These are phyloP conservation scores for Aureobasidium vineae DNA, from an alignment of 2,329 filamentous ascomycete species.

Conservation along the genomic window DNA sequence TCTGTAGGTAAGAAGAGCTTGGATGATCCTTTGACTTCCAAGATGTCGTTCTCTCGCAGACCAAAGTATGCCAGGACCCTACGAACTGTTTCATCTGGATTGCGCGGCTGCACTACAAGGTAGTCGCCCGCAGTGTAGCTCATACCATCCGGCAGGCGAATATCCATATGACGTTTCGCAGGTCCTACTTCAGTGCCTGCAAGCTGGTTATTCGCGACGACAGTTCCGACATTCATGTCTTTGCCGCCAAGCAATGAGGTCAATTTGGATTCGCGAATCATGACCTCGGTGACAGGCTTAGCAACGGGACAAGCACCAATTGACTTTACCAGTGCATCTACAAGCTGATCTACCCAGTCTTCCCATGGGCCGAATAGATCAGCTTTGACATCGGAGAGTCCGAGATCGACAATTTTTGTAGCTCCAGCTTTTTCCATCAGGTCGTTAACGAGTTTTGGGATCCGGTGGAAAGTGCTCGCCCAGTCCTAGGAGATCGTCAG, in stretches of 20 bases:
- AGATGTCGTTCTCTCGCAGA: slow-evolving; percentile 60
- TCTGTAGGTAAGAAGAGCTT: slow-evolving; percentile 35
- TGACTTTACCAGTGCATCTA: slow-evolving; percentile 41
- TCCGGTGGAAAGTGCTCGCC: slow-evolving; percentile 44
- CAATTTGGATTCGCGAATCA: background rate
- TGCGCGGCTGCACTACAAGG: slow-evolving; percentile 62
- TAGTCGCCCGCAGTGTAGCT: slow-evolving; percentile 74
- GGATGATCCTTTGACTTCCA: slow-evolving; percentile 54
- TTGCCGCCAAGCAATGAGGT: slow-evolving; percentile 40
- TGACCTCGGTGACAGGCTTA: background rate
- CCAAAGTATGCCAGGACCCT: slow-evolving; percentile 46
- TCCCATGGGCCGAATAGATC: slow-evolving; percentile 46
- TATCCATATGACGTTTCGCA: slow-evolving; percentile 56
- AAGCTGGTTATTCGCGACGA: slow-evolving; percentile 54
- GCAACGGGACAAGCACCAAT: slow-evolving; percentile 41
- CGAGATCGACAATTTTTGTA: slow-evolving; percentile 37
- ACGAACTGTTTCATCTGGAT: slow-evolving; percentile 60
- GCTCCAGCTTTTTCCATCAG: slow-evolving; percentile 38
- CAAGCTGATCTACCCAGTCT: slow-evolving; percentile 45
- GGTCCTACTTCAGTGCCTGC: slow-evolving; percentile 54
- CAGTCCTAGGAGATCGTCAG: slow-evolving; percentile 36
- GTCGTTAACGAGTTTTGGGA: slow-evolving; percentile 39
- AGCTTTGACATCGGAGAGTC: slow-evolving; percentile 40
- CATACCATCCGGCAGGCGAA: slow-evolving; percentile 48
- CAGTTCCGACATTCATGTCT: slow-evolving; percentile 63